These are phyloP conservation scores for Apiotrichum mycotoxinovorans DNA, from an alignment of 1,284 basidiomycete species.

Conservation along the genomic window DNA sequence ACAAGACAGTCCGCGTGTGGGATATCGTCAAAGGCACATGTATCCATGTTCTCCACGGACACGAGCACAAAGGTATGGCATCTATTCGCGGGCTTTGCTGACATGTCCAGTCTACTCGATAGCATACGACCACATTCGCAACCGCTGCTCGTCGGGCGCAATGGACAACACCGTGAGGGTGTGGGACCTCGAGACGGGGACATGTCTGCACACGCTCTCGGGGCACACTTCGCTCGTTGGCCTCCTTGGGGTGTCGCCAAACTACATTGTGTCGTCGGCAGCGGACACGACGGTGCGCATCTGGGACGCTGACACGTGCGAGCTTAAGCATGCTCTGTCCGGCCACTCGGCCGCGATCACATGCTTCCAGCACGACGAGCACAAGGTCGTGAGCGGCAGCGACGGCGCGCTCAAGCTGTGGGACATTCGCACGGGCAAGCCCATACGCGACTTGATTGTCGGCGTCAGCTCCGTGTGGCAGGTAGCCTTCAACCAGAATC, in stretches of 20 bases:
- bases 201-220: slow-evolving; percentile 70
- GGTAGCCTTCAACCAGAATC: slow-evolving; percentile 84
- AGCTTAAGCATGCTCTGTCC: slow-evolving; percentile 71
- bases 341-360: slow-evolving; percentile 92
- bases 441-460: slow-evolving; percentile 78
- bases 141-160: slow-evolving; percentile 87
- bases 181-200: slow-evolving; percentile 79
- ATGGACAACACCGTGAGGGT: slow-evolving; percentile 94
- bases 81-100: neutral
- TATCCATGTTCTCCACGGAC: slow-evolving; percentile 74
- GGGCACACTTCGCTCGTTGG: slow-evolving; percentile 88
- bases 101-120: slow-evolving; percentile 73
- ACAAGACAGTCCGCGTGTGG: slow-evolving; percentile 89
- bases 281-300: slow-evolving; percentile 88
- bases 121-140: slow-evolving; percentile 74
- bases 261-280: slow-evolving; percentile 84
- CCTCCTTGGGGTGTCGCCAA: slow-evolving; percentile 78
- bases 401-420: slow-evolving; percentile 97
- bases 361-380: slow-evolving; percentile 95
- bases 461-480: slow-evolving; percentile 93
- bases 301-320: slow-evolving; percentile 82
- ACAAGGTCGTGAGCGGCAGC: slow-evolving; percentile 87
- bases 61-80: slow-evolving; percentile 77
- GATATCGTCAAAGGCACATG: slow-evolving; percentile 84
- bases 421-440: slow-evolving; percentile 79